phyloP scores from a whole-genome alignment of 2,329 filamentous ascomycete genomes.

The Cercospora zeina region DNA sequence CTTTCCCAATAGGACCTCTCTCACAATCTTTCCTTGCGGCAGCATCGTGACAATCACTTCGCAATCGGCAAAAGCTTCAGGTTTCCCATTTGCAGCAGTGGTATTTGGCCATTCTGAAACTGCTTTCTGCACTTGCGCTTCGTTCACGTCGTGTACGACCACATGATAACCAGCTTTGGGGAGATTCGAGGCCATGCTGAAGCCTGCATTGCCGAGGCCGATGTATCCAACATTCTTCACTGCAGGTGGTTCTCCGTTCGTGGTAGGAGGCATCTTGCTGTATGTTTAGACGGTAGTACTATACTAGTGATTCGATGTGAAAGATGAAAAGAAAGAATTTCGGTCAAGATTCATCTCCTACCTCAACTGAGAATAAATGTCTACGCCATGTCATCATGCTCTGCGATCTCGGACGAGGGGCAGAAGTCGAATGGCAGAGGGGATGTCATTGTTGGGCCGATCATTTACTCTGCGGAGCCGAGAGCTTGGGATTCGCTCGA shows the following conservation, averaged over 20 bases:
- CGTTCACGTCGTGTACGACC: conserved; percentile 40
- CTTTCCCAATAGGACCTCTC: conserved; percentile 38
- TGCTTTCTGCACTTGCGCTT: conserved; percentile 29
- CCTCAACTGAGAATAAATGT: not conserved
- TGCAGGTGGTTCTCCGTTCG: conserved; percentile 23
- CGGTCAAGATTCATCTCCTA: not conserved
- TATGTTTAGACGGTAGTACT: not conserved
- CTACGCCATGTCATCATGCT: conserved; percentile 7
- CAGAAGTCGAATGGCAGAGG: not conserved
- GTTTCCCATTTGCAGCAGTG: conserved; percentile 32
- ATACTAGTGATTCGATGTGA: not conserved
- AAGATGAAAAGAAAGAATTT: not conserved
- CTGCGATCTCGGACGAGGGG: conserved; percentile 14
- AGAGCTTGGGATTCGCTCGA: conserved; percentile 11
- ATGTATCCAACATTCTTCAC: conserved; percentile 41
- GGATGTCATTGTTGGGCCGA: conserved; percentile 12
- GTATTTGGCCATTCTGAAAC: conserved; percentile 37
- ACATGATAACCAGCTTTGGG: conserved; percentile 40
- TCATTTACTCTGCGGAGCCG: conserved; percentile 7
- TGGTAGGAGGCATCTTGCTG: conserved; percentile 23
- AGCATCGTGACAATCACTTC: conserved; percentile 43
- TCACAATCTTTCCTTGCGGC: conserved; percentile 41
- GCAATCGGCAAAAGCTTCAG: conserved; percentile 38
- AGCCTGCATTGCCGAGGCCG: conserved; percentile 41
- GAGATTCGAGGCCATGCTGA: conserved; percentile 40